These are phyloP conservation scores for Eutrema salsugineum DNA, from an alignment of 441 rosid genomes.

Conservation along the genomic window DNA sequence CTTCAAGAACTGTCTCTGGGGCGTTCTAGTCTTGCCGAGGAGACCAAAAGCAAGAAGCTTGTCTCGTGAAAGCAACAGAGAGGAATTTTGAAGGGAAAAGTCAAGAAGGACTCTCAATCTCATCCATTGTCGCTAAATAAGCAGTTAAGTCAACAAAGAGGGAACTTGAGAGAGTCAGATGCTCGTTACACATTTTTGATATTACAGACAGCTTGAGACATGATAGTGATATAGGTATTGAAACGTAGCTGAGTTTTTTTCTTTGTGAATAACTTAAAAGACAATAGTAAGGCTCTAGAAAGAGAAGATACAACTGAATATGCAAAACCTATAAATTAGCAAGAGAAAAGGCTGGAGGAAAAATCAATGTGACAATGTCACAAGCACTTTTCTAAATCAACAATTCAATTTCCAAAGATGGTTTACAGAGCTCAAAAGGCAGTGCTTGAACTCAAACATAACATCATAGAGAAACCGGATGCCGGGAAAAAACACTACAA, in stretches of 20 bases:
- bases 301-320: neutral
- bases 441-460: neutral
- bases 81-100: too few species aligned
- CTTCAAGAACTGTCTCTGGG: neutral
- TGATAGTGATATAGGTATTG: neutral
- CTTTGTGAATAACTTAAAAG: neutral
- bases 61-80: too few species aligned
- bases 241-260: neutral
- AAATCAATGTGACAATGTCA: too few species aligned
- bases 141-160: neutral
- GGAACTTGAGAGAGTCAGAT: neutral
- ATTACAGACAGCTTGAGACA: neutral
- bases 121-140: neutral
- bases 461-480: neutral
- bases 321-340: neutral
- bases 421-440: neutral
- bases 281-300: neutral
- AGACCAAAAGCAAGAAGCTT: too few species aligned
- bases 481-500: neutral
- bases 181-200: neutral
- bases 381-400: too few species aligned
- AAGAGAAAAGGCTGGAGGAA: neutral
- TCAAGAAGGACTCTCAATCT: too few species aligned
- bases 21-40: neutral
- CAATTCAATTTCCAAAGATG: neutral